Evolutionary conservation across 495 filamentous ascomycete genomes (phyloP).

Genomic region (Penicillium paxilli): DNA sequence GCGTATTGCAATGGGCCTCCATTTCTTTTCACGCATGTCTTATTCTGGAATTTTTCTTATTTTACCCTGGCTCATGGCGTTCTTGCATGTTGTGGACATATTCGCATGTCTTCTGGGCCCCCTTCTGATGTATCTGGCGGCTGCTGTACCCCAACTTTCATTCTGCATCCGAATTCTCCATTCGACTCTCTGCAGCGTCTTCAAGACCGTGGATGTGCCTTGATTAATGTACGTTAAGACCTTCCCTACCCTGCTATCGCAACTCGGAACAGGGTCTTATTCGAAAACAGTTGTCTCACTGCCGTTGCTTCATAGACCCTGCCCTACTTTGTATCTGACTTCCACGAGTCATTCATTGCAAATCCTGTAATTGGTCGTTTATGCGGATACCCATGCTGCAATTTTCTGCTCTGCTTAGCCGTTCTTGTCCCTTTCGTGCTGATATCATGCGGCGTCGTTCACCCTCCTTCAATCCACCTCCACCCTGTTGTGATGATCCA

Average conservation of each 20-base stretch:
- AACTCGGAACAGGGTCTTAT: slow-evolving; percentile 49
- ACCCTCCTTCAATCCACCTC: slow-evolving; percentile 9
- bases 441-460: not conserved
- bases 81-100: slow-evolving; percentile 36
- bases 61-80: slow-evolving; percentile 26
- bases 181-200: slow-evolving; percentile 38
- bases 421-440: slow-evolving; percentile 3
- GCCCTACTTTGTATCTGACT: slow-evolving; percentile 36
- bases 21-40: slow-evolving; percentile 21
- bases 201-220: slow-evolving; percentile 60
- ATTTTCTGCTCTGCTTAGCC: slow-evolving; percentile 12
- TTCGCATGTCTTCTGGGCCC: slow-evolving; percentile 28
- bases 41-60: slow-evolving; percentile 14
- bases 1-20: slow-evolving; percentile 34
- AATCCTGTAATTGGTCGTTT: slow-evolving; percentile 42
- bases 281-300: slow-evolving; percentile 56
- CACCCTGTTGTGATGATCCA: slow-evolving; percentile 14
- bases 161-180: slow-evolving; percentile 37
- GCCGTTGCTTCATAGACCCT: slow-evolving; percentile 44
- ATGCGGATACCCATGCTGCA: slow-evolving; percentile 27
- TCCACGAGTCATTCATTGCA: slow-evolving; percentile 16
- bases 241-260: slow-evolving; percentile 53
- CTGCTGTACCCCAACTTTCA: slow-evolving; percentile 32
- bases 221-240: slow-evolving; percentile 80
- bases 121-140: slow-evolving; percentile 29